Evolutionary conservation across 2,329 filamentous ascomycete genomes (phyloP).

Genomic region (Aspergillus eucalypticola): DNA sequence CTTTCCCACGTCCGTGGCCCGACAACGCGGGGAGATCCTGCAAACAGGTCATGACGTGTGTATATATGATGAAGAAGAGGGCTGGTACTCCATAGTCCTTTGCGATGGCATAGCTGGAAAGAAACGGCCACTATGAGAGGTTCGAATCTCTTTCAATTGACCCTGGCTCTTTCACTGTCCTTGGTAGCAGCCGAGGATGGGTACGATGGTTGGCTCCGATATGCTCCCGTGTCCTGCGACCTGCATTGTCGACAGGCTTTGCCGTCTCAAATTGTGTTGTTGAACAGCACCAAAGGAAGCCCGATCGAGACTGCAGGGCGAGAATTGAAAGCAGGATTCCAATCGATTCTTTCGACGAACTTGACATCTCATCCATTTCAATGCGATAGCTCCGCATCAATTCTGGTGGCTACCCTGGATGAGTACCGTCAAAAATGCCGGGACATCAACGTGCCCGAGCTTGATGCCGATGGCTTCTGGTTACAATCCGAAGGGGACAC

Average conservation of each 20-base stretch:
- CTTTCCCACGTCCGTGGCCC: neutral
- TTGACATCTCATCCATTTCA: conserved; percentile 36
- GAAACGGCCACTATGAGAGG: neutral
- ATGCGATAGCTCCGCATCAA: conserved; percentile 22
- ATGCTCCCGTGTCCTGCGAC: conserved; percentile 54
- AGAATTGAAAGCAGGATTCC: conserved; percentile 60
- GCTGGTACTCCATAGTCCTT: neutral
- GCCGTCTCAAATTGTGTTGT: conserved; percentile 53
- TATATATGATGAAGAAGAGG: neutral
- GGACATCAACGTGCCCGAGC: conserved; percentile 22
- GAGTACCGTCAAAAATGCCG: conserved; percentile 29
- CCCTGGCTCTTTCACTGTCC: neutral
- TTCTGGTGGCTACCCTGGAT: conserved; percentile 35
- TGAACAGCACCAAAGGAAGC: conserved; percentile 56
- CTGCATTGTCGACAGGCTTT: conserved; percentile 41
- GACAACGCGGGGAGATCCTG: conserved; percentile 1
- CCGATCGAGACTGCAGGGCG: conserved; percentile 62
- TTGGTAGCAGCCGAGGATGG: conserved; percentile 58
- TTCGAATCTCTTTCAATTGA: neutral
- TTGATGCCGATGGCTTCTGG: conserved; percentile 57
- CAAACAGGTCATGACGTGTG: neutral
- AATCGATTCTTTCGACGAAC: conserved; percentile 57
- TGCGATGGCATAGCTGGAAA: neutral
- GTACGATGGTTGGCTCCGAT: conserved; percentile 64
- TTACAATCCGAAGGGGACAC: conserved; percentile 50